phyloP scores from a whole-genome alignment of 2,329 filamentous ascomycete species.

The Aspergillus nomiae region DNA sequence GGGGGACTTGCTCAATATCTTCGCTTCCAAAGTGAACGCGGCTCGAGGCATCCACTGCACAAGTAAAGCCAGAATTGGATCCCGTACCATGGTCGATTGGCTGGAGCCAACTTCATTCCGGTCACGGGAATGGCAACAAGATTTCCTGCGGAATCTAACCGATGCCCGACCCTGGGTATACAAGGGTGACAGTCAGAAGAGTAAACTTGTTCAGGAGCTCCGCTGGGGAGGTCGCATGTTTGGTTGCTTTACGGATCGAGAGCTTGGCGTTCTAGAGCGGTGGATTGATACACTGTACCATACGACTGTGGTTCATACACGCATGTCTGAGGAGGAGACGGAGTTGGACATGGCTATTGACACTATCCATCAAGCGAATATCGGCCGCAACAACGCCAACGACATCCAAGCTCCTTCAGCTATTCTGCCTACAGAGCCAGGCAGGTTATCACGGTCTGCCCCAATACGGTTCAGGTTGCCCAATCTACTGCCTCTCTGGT shows the following conservation, averaged over 20 bases:
- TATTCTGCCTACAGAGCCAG: background rate
- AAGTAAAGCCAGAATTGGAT: background rate
- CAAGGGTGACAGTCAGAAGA: background rate
- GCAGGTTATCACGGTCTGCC: background rate
- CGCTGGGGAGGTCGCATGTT: background rate
- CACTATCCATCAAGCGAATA: background rate
- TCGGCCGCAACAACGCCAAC: background rate
- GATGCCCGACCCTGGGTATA: background rate
- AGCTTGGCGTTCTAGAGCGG: background rate
- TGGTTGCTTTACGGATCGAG: background rate
- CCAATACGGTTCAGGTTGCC: no score
- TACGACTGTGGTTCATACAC: no score
- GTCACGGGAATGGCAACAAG: background rate
- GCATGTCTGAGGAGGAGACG: background rate
- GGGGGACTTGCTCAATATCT: background rate
- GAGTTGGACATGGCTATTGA: background rate
- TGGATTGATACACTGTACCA: background rate
- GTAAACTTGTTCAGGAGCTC: background rate
- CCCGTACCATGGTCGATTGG: background rate
- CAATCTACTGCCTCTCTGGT: background rate
- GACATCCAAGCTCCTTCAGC: background rate
- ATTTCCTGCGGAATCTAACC: background rate
- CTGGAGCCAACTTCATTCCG: background rate
- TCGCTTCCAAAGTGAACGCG: background rate
- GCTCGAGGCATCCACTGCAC: background rate